A percentile compares a stretch with the other conserved stretches of the same genome.
Conservation (phyloP, 345 rosid species). For the Citrus mangshanensis region DNA sequence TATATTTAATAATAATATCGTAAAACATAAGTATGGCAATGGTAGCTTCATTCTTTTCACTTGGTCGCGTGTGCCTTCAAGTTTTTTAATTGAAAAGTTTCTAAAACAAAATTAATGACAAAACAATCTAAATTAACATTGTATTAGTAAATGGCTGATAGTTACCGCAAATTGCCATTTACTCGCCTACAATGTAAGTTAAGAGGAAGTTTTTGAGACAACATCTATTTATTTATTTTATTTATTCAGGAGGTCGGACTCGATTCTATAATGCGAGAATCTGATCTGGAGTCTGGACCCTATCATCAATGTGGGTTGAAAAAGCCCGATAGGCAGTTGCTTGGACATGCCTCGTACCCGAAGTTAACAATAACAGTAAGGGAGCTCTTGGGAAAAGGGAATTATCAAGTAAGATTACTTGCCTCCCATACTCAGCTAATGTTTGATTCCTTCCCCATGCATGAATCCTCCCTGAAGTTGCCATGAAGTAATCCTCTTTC, state of each 20-base stretch:
- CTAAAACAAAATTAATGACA: neutral
- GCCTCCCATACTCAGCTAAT: slow-evolving; percentile 46
- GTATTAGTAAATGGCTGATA: neutral
- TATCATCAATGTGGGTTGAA: too few relatives aligned
- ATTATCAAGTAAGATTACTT: slow-evolving; percentile 46
- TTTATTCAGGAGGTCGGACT: neutral
- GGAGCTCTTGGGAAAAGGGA: neutral
- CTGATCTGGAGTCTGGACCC: neutral
- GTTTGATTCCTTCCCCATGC: slow-evolving; percentile 56
- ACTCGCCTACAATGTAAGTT: neutral
- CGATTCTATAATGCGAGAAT: neutral
- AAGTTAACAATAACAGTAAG: neutral
- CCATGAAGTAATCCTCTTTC: slow-evolving; percentile 51
- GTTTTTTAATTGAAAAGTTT: neutral
- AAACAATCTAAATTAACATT: neutral
- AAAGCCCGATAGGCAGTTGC: too few relatives aligned
- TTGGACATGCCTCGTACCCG: neutral
- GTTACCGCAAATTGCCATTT: neutral
- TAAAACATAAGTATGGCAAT: neutral
- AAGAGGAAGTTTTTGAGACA: neutral
- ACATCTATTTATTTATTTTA: neutral
- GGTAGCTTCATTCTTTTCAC: neutral
- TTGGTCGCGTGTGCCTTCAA: neutral
- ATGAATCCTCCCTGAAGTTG: slow-evolving; percentile 68
- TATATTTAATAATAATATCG: neutral